Conservation (phyloP, 805 yeast species). For the Saccharomycopsis malanga region DNA sequence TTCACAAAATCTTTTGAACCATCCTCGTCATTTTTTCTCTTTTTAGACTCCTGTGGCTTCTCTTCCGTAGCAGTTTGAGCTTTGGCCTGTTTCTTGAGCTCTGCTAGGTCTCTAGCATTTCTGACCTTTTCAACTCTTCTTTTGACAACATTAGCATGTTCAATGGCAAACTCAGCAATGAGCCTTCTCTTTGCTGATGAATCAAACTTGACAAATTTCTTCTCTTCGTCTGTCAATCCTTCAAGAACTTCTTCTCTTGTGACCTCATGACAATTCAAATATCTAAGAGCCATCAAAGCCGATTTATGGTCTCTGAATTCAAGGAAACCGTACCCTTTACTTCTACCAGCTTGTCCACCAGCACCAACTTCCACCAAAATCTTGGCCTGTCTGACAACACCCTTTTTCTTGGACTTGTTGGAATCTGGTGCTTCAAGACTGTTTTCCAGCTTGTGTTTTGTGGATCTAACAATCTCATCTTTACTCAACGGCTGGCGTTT, state of each 20-base stretch:
- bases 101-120: constrained; percentile 33
- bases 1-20: constrained; percentile 1
- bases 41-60: constrained; percentile 10
- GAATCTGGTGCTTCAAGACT: constrained; percentile 39
- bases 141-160: constrained; percentile 87
- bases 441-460: constrained; percentile 46
- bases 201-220: constrained; percentile 30
- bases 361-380: constrained; percentile 90
- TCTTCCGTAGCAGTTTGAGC: constrained; percentile 23
- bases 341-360: constrained; percentile 77
- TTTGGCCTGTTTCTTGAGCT: constrained; percentile 24
- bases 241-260: constrained; percentile 59
- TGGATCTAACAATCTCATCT: constrained; percentile 81
- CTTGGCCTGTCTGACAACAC: constrained; percentile 91
- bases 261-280: constrained; percentile 93
- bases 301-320: constrained; percentile 88
- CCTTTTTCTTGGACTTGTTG: constrained; percentile 66
- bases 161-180: constrained; percentile 93
- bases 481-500: constrained; percentile 78
- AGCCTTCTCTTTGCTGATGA: constrained; percentile 54
- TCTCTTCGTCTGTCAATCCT: constrained; percentile 66
- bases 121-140: constrained; percentile 71
- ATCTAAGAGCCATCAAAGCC: constrained; percentile 93
- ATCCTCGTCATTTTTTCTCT: constrained; percentile 2
- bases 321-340: constrained; percentile 94